Evolutionary conservation across 2,329 filamentous ascomycete genomes (phyloP).

Genomic region (Penicillium sp.): DNA sequence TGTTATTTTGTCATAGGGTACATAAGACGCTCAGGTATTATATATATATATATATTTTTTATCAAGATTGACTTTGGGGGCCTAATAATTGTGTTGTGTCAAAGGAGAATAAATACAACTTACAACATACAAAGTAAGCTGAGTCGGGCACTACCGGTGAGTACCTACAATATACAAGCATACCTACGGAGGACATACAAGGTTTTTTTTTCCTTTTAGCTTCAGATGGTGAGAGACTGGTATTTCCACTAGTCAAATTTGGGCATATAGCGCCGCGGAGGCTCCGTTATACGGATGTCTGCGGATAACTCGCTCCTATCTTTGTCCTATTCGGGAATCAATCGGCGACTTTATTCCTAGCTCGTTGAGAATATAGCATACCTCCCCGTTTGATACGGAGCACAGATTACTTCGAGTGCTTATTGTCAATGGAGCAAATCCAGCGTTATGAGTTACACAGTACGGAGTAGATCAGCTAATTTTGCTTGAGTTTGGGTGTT

Average conservation of each 20-base stretch:
- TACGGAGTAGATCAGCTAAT: background rate
- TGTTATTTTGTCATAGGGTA: background rate
- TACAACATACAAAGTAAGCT: background rate
- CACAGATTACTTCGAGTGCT: background rate
- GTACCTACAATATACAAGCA: background rate
- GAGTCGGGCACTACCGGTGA: background rate
- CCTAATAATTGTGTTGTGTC: background rate
- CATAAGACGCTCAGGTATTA: background rate
- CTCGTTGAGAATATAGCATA: background rate
- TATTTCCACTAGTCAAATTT: constrained; percentile 3
- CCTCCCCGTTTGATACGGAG: background rate
- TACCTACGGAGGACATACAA: background rate
- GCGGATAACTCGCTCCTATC: background rate
- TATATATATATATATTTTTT: too few species aligned
- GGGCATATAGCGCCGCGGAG: background rate
- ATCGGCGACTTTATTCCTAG: background rate
- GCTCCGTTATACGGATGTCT: constrained; percentile 5
- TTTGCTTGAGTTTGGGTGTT: background rate
- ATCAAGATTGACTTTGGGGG: background rate
- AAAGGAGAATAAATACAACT: background rate
- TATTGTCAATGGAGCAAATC: background rate
- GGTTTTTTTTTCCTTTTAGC: background rate
- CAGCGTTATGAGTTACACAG: background rate
- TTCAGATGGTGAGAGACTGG: background rate
- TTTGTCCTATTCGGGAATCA: background rate